Evolutionary conservation across 139 green algal genomes (phyloP).

Genomic region (Tetraselmis chui): DNA sequence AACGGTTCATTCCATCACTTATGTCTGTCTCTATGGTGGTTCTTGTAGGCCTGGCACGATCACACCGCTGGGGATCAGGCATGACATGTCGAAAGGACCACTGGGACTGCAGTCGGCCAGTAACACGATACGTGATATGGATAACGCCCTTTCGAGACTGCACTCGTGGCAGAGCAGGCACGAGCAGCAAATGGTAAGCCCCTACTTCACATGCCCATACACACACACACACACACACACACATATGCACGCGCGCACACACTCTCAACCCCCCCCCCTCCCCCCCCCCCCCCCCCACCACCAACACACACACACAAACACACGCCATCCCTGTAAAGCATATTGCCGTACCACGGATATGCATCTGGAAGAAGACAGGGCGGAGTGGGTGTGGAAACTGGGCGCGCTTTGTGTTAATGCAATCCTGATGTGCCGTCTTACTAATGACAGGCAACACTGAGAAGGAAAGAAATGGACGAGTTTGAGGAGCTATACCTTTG

Average conservation of each 20-base stretch:
- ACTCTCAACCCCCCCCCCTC: not conserved
- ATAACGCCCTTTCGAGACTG: not conserved
- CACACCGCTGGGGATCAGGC: not conserved
- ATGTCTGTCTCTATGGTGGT: too few relatives aligned
- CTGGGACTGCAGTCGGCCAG: not conserved
- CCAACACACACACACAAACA: not conserved
- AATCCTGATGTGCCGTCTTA: not conserved
- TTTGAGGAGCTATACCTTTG: not conserved
- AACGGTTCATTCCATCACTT: not conserved
- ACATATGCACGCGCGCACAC: too few relatives aligned
- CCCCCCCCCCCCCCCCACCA: too few relatives aligned
- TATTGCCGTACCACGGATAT: too few relatives aligned
- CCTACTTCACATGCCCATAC: too few relatives aligned
- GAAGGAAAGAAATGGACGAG: not conserved
- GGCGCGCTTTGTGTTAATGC: too few relatives aligned
- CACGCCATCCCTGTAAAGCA: too few relatives aligned
- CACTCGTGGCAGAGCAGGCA: not conserved
- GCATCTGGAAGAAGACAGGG: too few relatives aligned
- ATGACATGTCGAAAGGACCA: not conserved
- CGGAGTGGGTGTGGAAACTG: too few relatives aligned
- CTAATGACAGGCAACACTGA: not conserved
- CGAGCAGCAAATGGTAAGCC: not conserved
- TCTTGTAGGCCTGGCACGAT: not conserved
- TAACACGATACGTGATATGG: not conserved
- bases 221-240: too few relatives aligned